A percentile compares a stretch with the other conserved stretches of the same genome.
Conservation (phyloP, 257 asterid species). For the Rubia yunnanensis region DNA sequence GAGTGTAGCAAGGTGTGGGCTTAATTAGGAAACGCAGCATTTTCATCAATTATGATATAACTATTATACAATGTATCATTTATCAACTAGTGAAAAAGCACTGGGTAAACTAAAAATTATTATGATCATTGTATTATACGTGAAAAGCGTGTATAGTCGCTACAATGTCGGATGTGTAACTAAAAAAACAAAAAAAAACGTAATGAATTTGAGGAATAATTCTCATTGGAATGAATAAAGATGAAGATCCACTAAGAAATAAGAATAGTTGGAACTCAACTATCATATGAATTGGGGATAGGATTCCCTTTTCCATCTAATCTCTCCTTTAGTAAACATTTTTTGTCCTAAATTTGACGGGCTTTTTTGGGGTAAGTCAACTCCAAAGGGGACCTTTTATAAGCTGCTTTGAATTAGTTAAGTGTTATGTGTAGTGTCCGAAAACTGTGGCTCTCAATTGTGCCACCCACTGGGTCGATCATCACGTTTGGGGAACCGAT, state of each 20-base stretch:
- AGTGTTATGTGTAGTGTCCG: constrained; percentile 1
- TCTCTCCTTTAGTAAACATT: background rate
- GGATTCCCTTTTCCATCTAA: constrained; percentile 53
- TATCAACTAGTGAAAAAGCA: too few relatives aligned
- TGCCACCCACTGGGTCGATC: constrained; percentile 30
- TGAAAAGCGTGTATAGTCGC: too few relatives aligned
- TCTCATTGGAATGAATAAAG: constrained; percentile 8
- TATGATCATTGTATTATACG: too few relatives aligned
- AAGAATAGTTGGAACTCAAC: background rate
- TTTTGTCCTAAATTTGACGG: constrained; percentile 33
- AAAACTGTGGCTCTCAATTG: constrained; percentile 8
- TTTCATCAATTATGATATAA: too few relatives aligned
- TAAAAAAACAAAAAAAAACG: background rate
- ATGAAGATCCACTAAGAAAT: constrained; percentile 28
- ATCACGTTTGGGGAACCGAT: constrained; percentile 10
- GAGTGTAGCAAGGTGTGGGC: background rate
- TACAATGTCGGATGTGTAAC: too few relatives aligned
- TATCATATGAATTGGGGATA: constrained; percentile 16
- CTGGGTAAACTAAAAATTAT: too few relatives aligned
- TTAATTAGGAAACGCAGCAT: too few relatives aligned
- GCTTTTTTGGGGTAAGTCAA: constrained; percentile 82
- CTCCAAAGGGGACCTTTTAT: constrained; percentile 47
- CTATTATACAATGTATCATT: too few relatives aligned
- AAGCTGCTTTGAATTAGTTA: background rate
- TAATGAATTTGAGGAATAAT: background rate